Conservation (phyloP, 441 rosid genomes). For the Eruca vesicaria region DNA sequence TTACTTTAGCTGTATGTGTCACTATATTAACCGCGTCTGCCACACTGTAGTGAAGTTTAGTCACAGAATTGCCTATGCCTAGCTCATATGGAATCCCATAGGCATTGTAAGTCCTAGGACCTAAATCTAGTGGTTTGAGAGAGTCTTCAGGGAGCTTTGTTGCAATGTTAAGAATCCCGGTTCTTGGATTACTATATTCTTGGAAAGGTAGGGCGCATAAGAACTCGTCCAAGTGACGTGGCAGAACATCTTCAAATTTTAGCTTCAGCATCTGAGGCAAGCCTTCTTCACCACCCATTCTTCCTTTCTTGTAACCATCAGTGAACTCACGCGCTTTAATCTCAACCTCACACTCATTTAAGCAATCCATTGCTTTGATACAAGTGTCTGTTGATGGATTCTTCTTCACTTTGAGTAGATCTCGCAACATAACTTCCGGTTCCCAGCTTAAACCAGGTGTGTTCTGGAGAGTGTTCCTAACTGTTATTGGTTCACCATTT, state of each 20-base stretch:
- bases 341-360: too few relatives aligned
- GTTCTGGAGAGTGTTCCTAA: not conserved
- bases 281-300: too few relatives aligned
- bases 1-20: conserved; percentile 55
- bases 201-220: conserved; percentile 66
- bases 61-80: conserved; percentile 79
- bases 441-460: not conserved
- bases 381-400: not conserved
- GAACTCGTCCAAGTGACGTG: conserved; percentile 78
- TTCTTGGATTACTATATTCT: conserved; percentile 60
- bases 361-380: too few relatives aligned
- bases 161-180: conserved; percentile 68
- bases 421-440: not conserved
- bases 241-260: conserved; percentile 68
- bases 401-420: not conserved
- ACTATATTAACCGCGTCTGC: conserved; percentile 84
- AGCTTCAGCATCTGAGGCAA: conserved; percentile 89
- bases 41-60: conserved; percentile 29
- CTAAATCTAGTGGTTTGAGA: conserved; percentile 74
- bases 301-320: too few relatives aligned
- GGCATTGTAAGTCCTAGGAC: conserved; percentile 78
- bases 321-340: too few relatives aligned
- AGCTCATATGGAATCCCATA: conserved; percentile 61
- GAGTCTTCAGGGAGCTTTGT: conserved; percentile 53
- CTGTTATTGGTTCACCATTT: not conserved